Evolutionary conservation across 805 yeast genomes (phyloP), one percentile per base, ranked within the genome.

Genomic region (Saccharomycopsis malanga): DNA sequence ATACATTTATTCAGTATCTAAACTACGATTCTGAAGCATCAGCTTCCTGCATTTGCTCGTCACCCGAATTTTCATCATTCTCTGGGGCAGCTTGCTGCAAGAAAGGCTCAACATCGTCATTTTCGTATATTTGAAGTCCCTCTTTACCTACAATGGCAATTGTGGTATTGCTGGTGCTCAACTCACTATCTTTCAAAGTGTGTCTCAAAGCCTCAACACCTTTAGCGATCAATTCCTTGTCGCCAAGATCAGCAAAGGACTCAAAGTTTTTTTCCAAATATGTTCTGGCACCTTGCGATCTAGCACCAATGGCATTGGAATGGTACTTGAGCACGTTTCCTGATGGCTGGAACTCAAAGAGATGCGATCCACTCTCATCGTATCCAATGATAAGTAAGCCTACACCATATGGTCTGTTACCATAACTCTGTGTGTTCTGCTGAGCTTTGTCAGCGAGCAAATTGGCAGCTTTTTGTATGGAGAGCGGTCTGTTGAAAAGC

Each of bases 221-320:
- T 57, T 81, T 88, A 37, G 82, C 79, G 52, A 93, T 79, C 55
- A 93, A 76, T 57, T 85, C 81, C 57, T 87, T 94, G 36, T 79
- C 67, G 34, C 74, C 69, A 10, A 76, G 69, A 5, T 79, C 69
- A 46, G 74, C 73, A 56, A 87, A 85, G 25, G 71, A 70, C 32
- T 85, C 87, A 61, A 81, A 73, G 56, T 83, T 82, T 61, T 96
- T 81, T 67, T 93, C 99, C 61, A 93, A 70, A 58, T 87, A 93
- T 2, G 99, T 93, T 69, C 95, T 80, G 14, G 96, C 97, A 43
- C 98, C 98, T 68, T 93, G 99, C 2, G 98, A 91, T 62, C 99
- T 78, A 7, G 99, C 98, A 40, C 99, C 99, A 60, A 93, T 87
- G 32, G 98, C 95, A 10, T 96, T 81, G 30, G 96, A 98, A 57